Evolutionary conservation across 441 rosid species (phyloP), one percentile per base, ranked within the genome.

Genomic region (Adansonia grandidieri): DNA sequence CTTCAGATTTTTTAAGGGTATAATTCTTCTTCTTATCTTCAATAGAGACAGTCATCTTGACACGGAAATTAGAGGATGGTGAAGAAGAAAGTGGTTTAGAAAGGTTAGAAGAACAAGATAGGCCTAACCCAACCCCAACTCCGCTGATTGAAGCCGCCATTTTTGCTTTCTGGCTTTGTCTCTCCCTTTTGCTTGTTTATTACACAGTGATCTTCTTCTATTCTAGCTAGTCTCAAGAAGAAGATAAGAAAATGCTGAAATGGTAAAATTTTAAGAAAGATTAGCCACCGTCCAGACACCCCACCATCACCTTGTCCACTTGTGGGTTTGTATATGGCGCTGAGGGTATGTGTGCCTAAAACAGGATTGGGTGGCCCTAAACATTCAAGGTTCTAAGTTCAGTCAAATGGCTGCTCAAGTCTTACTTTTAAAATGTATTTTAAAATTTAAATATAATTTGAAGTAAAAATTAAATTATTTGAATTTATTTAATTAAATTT

Each of bases 1-100:
- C 95, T 64, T 91, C 93, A 13, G 98, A 94, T 81, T 94, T 96
- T 69, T 90, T 81, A 77, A 94, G 93, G 51, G 93, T 82, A 85
- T 85, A 94, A 54, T 74, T 87, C 83, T 91, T 92, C 89, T 88
- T 88, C 87, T 90, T 88, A 84, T 90, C 89, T 77, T 91, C 97
- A 60, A 90, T 85, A 48, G 99, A 94, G 74, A 90, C 88, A 14
- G 96, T 73, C 97, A 93, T 93, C 78, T 87, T 93, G 57, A 93
- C 80, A 71, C 81, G 67, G 80, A 84, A 82, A 68, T 88, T 84
- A 61, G 87, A 79, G 22, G 88, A 64, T 32, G 81, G 57, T 44
- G 89, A 76, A 57, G 87, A 77, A 44, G 79, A 80, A 53, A 32
- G 6, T 79, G 82, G 76, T 17, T 74, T 79, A 2, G 84, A 75